A percentile compares a stretch with the other conserved stretches of the same genome.
These are phyloP conservation scores for Choanephora cucurbitarum DNA, from an alignment of 371 early-diverging fungal genomes.

Conservation along the genomic window DNA sequence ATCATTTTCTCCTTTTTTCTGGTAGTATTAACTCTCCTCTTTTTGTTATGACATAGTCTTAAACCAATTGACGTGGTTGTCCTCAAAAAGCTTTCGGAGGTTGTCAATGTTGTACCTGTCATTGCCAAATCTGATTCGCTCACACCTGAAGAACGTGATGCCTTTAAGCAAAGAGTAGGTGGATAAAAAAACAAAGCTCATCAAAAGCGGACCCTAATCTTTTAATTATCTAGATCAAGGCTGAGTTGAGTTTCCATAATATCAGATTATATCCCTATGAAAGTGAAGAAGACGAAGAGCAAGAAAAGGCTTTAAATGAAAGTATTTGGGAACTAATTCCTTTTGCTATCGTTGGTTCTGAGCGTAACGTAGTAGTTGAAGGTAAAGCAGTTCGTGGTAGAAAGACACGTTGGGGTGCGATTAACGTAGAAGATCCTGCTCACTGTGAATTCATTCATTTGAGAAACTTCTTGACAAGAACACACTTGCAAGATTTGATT, in stretches of 20 bases:
- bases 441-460: slow-evolving; percentile 83
- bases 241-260: slow-evolving; percentile 91
- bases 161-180: slow-evolving; percentile 73
- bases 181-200: not conserved
- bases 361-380: slow-evolving; percentile 79
- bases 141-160: slow-evolving; percentile 74
- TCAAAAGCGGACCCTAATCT: not conserved
- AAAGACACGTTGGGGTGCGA: slow-evolving; percentile 69
- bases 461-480: slow-evolving; percentile 83
- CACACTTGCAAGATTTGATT: slow-evolving; percentile 84
- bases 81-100: slow-evolving; percentile 71
- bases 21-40: too few species aligned
- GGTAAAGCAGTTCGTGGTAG: slow-evolving; percentile 77
- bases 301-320: slow-evolving; percentile 74
- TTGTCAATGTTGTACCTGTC: slow-evolving; percentile 81
- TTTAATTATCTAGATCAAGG: slow-evolving; percentile 65
- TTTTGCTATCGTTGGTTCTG: slow-evolving; percentile 87
- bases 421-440: slow-evolving; percentile 73
- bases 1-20: slow-evolving; percentile 3
- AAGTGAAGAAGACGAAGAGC: slow-evolving; percentile 80
- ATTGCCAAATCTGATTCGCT: slow-evolving; percentile 89
- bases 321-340: slow-evolving; percentile 78
- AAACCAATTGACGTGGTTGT: slow-evolving; percentile 81
- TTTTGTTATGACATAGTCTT: slow-evolving; percentile 57
- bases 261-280: slow-evolving; percentile 89